Base-by-base conservation (phyloP, 1,284 basidiomycete genomes). In the Cryptococcus sp. region DNA sequence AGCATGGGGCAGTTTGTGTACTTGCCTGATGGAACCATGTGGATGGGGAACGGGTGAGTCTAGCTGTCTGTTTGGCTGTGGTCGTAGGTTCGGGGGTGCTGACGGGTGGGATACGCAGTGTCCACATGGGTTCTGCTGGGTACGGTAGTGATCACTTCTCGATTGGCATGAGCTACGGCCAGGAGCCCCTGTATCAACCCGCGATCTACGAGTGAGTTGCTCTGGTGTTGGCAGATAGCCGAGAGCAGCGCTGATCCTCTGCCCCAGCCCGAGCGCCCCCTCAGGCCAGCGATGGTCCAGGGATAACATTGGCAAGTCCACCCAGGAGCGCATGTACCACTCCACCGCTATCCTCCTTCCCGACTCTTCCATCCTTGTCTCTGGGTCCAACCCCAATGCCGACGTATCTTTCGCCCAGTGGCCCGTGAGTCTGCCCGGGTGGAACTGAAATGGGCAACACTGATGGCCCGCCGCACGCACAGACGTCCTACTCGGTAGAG, bases 261-360 rank as follows among this genome's bases (percentile, higher is more conserved):
- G 52, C 46, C 16, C 13, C 47, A 68, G 60, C 70, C 90, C 53
- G 80, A 82, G 45, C 80, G 84, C 53, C 77, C 85, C 46, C 66
- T 42, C 78, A 38, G 89, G 90, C 47, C 79, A 78, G 21, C 83
- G 88, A 36, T 93, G 89, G 87, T 66, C 61, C 21, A 84, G 83
- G 53, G 74, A 79, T 2, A 87, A 88, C 8, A 83, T 96, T 37
- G 84, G 92, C 33, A 60, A 65, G 12, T 85, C 85, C 3, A 81
- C 74, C 12, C 85, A 91, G 58, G 78, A 90, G 55, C 84, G 91
- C 62, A 80, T 95, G 65, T 94, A 95, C 78, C 91, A 95, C 77
- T 92, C 89, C 2, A 84, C 85, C 5, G 91, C 90, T 9, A 81
- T 95, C 16, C 83, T 97, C 33, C 85, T 97, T 33, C 85, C 91